phyloP scores from a whole-genome alignment of 106 monocot species.

The Iris macrosiphon region DNA sequence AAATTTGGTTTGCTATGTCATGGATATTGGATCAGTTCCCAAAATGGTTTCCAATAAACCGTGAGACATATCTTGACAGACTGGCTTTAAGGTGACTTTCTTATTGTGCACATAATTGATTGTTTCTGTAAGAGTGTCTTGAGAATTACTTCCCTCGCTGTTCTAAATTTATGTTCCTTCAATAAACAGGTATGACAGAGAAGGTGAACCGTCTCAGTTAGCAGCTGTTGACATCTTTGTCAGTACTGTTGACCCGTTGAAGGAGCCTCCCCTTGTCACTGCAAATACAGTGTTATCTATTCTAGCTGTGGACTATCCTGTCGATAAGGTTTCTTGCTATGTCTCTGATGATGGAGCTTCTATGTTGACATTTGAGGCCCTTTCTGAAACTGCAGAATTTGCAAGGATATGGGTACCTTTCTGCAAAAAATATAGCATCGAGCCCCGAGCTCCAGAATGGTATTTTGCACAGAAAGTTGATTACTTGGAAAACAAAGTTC shows the following conservation, averaged over 20 bases:
- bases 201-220: conserved; percentile 78
- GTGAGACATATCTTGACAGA: conserved; percentile 59
- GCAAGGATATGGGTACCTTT: conserved; percentile 84
- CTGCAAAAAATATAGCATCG: conserved; percentile 65
- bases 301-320: conserved; percentile 81
- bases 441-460: conserved; percentile 84
- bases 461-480: conserved; percentile 47
- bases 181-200: conserved; percentile 58
- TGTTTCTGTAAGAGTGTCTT: too few relatives aligned
- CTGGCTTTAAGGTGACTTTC: conserved; percentile 35
- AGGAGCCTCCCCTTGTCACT: conserved; percentile 83
- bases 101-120: not conserved
- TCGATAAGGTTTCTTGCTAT: conserved; percentile 81
- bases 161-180: not conserved
- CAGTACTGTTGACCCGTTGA: conserved; percentile 75
- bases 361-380: conserved; percentile 69
- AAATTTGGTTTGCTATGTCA: conserved; percentile 24
- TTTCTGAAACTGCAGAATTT: conserved; percentile 80
- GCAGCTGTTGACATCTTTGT: conserved; percentile 89
- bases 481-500: conserved; percentile 49
- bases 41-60: conserved; percentile 66
- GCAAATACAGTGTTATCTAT: conserved; percentile 80
- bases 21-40: conserved; percentile 71
- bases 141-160: too few relatives aligned
- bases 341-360: conserved; percentile 84